phyloP scores from a whole-genome alignment of 306 rosid species.

The Quercus bicolor region DNA sequence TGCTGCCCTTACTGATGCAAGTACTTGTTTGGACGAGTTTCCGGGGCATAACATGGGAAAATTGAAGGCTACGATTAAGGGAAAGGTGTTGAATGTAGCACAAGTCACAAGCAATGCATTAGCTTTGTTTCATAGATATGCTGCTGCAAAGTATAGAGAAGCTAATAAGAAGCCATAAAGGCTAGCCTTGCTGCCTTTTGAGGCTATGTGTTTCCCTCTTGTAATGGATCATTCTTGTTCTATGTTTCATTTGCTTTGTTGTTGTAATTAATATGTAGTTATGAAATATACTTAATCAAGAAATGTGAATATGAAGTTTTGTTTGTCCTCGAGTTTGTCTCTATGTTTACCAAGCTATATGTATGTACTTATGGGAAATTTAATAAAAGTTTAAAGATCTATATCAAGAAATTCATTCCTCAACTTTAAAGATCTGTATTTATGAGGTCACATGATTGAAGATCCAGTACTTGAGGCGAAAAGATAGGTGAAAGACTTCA shows the following conservation, averaged over 20 bases:
- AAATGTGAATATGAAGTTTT: neutral
- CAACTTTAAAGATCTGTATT: neutral
- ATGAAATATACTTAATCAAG: neutral
- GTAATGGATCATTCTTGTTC: slow-evolving; percentile 6
- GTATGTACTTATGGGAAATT: neutral
- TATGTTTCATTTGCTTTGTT: neutral
- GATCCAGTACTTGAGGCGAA: neutral
- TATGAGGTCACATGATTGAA: neutral
- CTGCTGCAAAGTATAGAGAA: slow-evolving; percentile 36
- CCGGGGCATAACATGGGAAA: slow-evolving; percentile 47
- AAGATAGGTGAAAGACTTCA: neutral
- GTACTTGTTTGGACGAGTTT: slow-evolving; percentile 38
- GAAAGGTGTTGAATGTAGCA: slow-evolving; percentile 53
- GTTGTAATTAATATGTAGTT: neutral
- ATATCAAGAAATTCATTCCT: neutral
- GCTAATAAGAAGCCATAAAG: slow-evolving; percentile 22
- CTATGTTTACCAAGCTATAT: neutral
- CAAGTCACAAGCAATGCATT: slow-evolving; percentile 55
- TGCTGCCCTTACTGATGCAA: slow-evolving; percentile 55
- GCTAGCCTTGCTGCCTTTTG: slow-evolving; percentile 3
- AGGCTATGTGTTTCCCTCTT: slow-evolving; percentile 30
- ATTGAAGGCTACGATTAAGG: slow-evolving; percentile 45
- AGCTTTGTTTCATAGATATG: slow-evolving; percentile 52
- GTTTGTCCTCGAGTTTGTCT: neutral
- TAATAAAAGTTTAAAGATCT: neutral